Percentiles rank a stretch among this genome's conserved stretches.
Conservation (phyloP, 1,284 basidiomycete species). For the Rhodotorula sp. region DNA sequence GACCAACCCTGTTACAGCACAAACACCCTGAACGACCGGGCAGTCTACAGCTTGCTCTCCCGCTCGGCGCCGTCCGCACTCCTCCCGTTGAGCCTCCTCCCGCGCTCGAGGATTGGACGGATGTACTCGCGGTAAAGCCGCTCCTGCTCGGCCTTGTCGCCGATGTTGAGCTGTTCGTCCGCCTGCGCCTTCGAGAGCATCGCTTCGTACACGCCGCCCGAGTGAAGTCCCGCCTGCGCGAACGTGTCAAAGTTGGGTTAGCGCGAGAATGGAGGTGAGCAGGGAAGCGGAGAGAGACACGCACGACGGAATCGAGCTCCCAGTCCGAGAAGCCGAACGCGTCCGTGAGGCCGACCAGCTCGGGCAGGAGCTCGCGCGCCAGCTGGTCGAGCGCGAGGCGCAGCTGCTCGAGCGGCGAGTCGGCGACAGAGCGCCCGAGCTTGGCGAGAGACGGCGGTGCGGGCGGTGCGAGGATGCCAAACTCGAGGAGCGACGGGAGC, state of each 20-base stretch:
- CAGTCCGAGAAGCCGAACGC: constrained; percentile 75
- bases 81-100: constrained; percentile 1
- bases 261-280: neutral
- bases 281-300: constrained; percentile 6
- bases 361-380: constrained; percentile 62
- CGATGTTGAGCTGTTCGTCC: constrained; percentile 33
- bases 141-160: constrained; percentile 13
- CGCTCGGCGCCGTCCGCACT: too few species aligned
- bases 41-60: neutral
- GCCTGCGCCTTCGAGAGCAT: constrained; percentile 34
- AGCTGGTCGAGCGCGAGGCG: constrained; percentile 60
- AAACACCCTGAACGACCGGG: neutral
- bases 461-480: constrained; percentile 53
- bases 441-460: constrained; percentile 17
- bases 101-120: constrained; percentile 28
- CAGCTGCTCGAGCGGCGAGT: constrained; percentile 56
- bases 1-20: too few species aligned
- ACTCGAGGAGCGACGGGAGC: constrained; percentile 63
- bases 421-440: constrained; percentile 47
- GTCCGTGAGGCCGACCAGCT: constrained; percentile 70
- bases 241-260: neutral
- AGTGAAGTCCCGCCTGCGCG: constrained; percentile 21
- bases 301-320: constrained; percentile 67
- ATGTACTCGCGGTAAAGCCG: constrained; percentile 28
- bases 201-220: constrained; percentile 39